Conservation (phyloP, 345 rosid species). For the Euphorbia peplus region DNA sequence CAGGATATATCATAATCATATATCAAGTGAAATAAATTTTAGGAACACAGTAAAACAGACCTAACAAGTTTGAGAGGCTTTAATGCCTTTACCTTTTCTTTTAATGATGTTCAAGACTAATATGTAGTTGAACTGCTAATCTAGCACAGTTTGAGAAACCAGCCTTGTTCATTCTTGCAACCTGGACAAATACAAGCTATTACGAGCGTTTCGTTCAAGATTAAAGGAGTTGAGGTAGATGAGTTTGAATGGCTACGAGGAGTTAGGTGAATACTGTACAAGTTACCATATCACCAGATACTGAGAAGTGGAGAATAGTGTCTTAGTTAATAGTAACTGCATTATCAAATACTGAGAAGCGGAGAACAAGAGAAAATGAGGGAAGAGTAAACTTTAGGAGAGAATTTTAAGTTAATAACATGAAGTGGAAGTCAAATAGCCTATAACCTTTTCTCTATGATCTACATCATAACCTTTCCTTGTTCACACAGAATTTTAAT, state of each 20-base stretch:
- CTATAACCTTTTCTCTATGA: background rate
- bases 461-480: background rate
- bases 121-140: background rate
- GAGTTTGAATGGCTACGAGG: background rate
- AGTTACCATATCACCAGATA: background rate
- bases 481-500: background rate
- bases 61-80: background rate
- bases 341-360: background rate
- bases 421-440: background rate
- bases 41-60: background rate
- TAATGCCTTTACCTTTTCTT: background rate
- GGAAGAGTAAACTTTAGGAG: background rate
- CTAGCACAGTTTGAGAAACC: background rate
- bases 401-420: background rate
- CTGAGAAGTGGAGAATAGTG: background rate
- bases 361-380: background rate
- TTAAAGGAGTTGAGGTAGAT: background rate
- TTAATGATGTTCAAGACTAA: background rate
- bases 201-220: background rate
- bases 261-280: background rate
- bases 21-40: background rate
- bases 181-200: background rate
- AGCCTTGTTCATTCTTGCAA: background rate
- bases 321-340: background rate
- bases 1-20: too few relatives aligned